These are phyloP conservation scores for Microdochium trichocladiopsis DNA, from an alignment of 2,329 filamentous ascomycete genomes.

Conservation along the genomic window DNA sequence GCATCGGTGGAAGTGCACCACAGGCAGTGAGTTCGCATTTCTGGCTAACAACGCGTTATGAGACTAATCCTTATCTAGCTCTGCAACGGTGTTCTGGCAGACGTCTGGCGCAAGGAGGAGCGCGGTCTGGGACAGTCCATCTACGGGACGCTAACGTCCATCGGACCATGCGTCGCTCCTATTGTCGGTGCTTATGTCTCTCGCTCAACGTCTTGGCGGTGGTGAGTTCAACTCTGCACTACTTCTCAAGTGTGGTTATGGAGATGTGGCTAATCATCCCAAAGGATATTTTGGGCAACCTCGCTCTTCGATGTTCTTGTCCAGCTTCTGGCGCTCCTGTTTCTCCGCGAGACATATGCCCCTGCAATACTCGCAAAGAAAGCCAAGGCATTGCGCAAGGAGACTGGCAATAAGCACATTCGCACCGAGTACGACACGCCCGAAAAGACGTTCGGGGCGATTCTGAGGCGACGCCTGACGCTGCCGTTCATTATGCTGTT, in stretches of 20 bases:
- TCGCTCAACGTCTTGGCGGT: constrained; percentile 32
- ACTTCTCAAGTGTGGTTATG: no score
- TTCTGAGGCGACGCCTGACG: constrained; percentile 26
- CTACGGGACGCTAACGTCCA: constrained; percentile 26
- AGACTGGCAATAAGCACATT: constrained; percentile 18
- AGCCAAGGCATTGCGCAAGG: constrained; percentile 17
- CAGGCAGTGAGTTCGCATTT: constrained; percentile 26
- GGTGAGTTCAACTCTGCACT: constrained; percentile 17
- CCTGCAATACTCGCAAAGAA: constrained; percentile 27
- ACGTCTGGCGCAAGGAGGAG: constrained; percentile 30
- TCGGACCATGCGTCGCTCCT: constrained; percentile 24
- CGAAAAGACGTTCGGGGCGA: constrained; percentile 21
- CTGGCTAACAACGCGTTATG: background rate
- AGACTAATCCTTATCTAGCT: background rate
- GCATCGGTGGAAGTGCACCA: constrained; percentile 35
- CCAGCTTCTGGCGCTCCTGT: constrained; percentile 24
- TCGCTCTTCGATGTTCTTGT: constrained; percentile 26
- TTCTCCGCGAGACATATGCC: constrained; percentile 35
- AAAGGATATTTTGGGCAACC: constrained; percentile 36
- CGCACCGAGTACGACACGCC: constrained; percentile 17
- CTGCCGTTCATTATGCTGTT: constrained; percentile 36
- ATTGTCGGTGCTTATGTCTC: constrained; percentile 30
- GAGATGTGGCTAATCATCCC: no score
- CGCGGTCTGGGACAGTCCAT: constrained; percentile 32
- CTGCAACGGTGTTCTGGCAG: constrained; percentile 30